Evolutionary conservation across 371 early-diverging fungal genomes (phyloP), one percentile per base, ranked within the genome.

Genomic region (Mortierella sp.): DNA sequence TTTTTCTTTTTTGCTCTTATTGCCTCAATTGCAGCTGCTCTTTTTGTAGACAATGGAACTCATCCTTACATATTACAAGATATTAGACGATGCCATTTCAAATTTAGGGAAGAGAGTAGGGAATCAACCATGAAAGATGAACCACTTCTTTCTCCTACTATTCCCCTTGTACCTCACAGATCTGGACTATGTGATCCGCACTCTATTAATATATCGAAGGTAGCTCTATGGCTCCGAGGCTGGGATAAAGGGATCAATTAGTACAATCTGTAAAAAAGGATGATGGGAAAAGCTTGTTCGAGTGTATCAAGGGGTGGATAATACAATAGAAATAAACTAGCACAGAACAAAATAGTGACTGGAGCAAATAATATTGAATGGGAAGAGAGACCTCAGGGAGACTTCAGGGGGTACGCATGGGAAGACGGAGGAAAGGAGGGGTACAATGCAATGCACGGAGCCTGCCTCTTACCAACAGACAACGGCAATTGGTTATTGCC

Each of bases 401-500:
- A 28, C 14, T 57, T 26, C 45, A 58, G 58, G 58, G 58, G 58
- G 67, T 20, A 67, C 67, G 32, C 58, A 67, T 67, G 59, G 67
- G 67, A 67, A 66, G 66, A 54, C 32, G 57, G 30, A 18, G 57
- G 43, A 43, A 43, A 28, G 30, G 40, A 45, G 57, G 57, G 58
- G 58, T 37, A 59, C 1, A 35, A 59, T 30, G 60, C 60, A 37
- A 59, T 59, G 60, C 37, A 59, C 37, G 60, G 60, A 37, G 60
- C 60, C 60, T 35, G 54, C 54, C 54, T 10, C 26, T 26, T 6
- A 54, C 54, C 54, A 54, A 54, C 54, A 54, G 54, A 26, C 28
- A 54, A 54, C 28, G 54, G 8, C 2, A 26, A 26, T 54, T 11
- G 10, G 54, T 54, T 43, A 9, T 43, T 26, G 54, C 54, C 54